Base-by-base conservation (phyloP, 2,329 filamentous ascomycete species). In the Eurotiales sp. region DNA sequence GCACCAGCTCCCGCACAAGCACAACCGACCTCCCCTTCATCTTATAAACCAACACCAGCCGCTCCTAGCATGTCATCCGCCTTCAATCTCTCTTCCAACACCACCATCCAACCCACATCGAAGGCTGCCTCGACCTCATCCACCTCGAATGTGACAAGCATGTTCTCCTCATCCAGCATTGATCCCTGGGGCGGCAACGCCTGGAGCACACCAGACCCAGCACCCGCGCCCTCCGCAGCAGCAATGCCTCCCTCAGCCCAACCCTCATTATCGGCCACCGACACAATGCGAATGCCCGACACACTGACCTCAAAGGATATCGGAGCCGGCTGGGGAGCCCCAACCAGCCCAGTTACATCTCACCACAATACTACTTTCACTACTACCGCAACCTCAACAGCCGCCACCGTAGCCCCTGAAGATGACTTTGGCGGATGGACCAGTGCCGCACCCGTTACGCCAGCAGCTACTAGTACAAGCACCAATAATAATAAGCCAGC, bases 381-480 rank as follows among this genome's bases (percentile, higher is more conserved):
- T 22, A 50, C 73, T 58, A 58, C 64, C 51, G 32, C 69, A 61
- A 58, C 59, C 64, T 34, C 68, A 76, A 36, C 63, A 66, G 48
- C 66, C 15, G 84, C 88, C 21, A 85, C 86, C 62, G 87, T 96
- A 2, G 80, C 87, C 30, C 87, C 88, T 0, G 92, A 97, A 61
- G 92, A 97, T 69, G 92, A 97, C 65, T 97, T 96, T 73, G 92
- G 92, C 17, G 91, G 92, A 11, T 97, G 92, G 92, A 84, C 88
- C 43, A 95, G 89, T 64, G 83, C 84, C 40, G 75, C 78, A 73
- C 85, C 80, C 63, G 80, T 59, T 60, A 76, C 72, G 32, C 72
- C 76, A 8, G 65, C 62, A 7, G 52, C 66, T 10, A 58, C 53
- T 10, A 52, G 66, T 11, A 58, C 54, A 8, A 67, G 71, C 7